Percentiles rank a stretch among this genome's conserved stretches.
These are phyloP conservation scores for Pichia cabralensis DNA, from an alignment of 805 yeast genomes.

Conservation along the genomic window DNA sequence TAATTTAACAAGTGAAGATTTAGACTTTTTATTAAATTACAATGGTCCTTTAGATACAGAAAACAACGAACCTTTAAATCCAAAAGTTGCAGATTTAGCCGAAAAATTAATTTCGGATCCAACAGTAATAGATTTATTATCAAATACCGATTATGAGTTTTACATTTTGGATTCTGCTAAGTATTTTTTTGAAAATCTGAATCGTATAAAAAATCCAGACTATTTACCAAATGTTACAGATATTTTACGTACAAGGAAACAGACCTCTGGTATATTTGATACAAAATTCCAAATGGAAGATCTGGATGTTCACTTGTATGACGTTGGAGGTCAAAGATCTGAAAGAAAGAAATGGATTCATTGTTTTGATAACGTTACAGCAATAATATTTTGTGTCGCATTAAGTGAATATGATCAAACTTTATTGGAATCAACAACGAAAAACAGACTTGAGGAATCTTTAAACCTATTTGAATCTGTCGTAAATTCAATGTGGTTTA, in stretches of 20 bases:
- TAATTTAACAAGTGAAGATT: slow-evolving; percentile 27
- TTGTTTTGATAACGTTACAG: slow-evolving; percentile 86
- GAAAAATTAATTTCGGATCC: slow-evolving; percentile 45
- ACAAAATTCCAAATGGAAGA: slow-evolving; percentile 68
- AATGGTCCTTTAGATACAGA: slow-evolving; percentile 46
- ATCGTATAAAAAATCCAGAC: slow-evolving; percentile 45
- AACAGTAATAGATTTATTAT: slow-evolving; percentile 46
- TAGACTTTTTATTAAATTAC: slow-evolving; percentile 35
- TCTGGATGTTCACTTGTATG: slow-evolving; percentile 54
- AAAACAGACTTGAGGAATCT: slow-evolving; percentile 73
- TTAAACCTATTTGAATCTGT: slow-evolving; percentile 80
- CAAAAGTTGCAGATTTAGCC: slow-evolving; percentile 38
- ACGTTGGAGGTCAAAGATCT: slow-evolving; percentile 93
- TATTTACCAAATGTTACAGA: slow-evolving; percentile 72
- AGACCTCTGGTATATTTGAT: slow-evolving; percentile 88
- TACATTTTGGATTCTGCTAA: slow-evolving; percentile 80
- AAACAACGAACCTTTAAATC: slow-evolving; percentile 37
- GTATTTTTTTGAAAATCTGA: slow-evolving; percentile 61
- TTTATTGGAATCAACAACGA: slow-evolving; percentile 64
- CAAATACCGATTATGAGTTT: slow-evolving; percentile 55
- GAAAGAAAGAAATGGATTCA: slow-evolving; percentile 97
- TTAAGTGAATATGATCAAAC: slow-evolving; percentile 86
- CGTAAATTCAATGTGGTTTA: slow-evolving; percentile 88
- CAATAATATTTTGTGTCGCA: slow-evolving; percentile 86
- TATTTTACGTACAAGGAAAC: slow-evolving; percentile 77